Evolutionary conservation across 345 rosid species (phyloP).

Genomic region (Eucalyptus victrix): DNA sequence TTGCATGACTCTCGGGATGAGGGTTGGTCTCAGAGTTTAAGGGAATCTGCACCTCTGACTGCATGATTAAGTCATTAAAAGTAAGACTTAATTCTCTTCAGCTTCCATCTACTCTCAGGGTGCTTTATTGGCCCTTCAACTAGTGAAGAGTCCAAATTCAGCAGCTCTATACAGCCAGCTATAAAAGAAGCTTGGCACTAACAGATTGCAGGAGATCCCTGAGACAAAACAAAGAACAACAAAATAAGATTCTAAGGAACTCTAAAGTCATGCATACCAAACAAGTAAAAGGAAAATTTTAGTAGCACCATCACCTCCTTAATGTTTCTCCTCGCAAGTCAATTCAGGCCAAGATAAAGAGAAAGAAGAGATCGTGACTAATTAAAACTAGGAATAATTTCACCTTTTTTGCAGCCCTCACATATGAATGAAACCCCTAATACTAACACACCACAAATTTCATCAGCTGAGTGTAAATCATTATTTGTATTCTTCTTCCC

Average conservation of each 20-base stretch:
- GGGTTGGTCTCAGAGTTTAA: slow-evolving; percentile 11
- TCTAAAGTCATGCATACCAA: background rate
- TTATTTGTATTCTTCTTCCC: background rate
- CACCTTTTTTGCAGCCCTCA: background rate
- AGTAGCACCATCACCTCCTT: background rate
- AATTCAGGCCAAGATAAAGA: background rate
- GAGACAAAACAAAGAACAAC: background rate
- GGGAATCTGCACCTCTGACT: slow-evolving; percentile 18
- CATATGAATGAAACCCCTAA: background rate
- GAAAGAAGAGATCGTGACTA: background rate
- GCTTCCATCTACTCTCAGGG: background rate
- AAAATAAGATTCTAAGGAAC: background rate
- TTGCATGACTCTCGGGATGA: slow-evolving; percentile 14
- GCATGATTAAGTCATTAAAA: slow-evolving; percentile 21
- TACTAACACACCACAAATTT: background rate
- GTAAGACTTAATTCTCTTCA: slow-evolving; percentile 4
- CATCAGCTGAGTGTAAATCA: background rate
- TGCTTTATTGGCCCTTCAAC: background rate
- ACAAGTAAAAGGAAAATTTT: background rate
- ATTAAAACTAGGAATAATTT: background rate
- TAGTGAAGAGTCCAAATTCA: background rate
- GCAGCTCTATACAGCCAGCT: background rate
- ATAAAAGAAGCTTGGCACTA: background rate
- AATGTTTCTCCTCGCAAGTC: background rate
- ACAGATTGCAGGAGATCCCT: background rate